Conservation (phyloP, 169 alveolate genomes). For the Theileria orientalis region DNA sequence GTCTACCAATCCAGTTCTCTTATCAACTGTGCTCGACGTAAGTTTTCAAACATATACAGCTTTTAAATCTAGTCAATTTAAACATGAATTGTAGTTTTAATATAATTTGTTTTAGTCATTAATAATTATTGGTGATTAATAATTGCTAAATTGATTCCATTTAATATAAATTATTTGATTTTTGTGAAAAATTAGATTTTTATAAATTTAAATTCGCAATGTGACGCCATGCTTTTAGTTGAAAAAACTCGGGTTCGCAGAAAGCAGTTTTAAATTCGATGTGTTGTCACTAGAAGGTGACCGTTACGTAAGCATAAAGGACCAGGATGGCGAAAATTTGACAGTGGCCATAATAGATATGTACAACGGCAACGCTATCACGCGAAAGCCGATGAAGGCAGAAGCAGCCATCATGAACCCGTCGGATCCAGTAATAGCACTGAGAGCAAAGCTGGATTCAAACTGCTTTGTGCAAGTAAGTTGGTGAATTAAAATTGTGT, state of each 20-base stretch:
- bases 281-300: conserved; percentile 88
- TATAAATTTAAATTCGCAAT: not conserved
- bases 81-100: too few relatives aligned
- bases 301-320: conserved; percentile 87
- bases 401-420: conserved; percentile 96
- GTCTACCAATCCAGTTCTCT: conserved; percentile 32
- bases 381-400: conserved; percentile 94
- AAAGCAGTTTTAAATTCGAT: conserved; percentile 85
- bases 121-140: too few relatives aligned
- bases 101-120: too few relatives aligned
- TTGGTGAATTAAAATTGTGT: not conserved
- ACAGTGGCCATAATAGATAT: conserved; percentile 84
- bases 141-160: too few relatives aligned
- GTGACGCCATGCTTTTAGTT: conserved; percentile 32
- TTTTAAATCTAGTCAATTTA: too few relatives aligned
- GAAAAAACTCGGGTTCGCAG: conserved; percentile 82
- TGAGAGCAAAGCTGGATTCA: conserved; percentile 82
- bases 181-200: not conserved
- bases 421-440: conserved; percentile 89
- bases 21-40: conserved; percentile 45
- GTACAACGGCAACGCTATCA: conserved; percentile 72
- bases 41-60: too few relatives aligned
- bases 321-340: conserved; percentile 81
- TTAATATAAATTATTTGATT: too few relatives aligned
- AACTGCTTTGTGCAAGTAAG: conserved; percentile 37